Evolutionary conservation across 2,329 filamentous ascomycete species (phyloP), one percentile per base, ranked within the genome.

Genomic region (Aspergillus clavatus): DNA sequence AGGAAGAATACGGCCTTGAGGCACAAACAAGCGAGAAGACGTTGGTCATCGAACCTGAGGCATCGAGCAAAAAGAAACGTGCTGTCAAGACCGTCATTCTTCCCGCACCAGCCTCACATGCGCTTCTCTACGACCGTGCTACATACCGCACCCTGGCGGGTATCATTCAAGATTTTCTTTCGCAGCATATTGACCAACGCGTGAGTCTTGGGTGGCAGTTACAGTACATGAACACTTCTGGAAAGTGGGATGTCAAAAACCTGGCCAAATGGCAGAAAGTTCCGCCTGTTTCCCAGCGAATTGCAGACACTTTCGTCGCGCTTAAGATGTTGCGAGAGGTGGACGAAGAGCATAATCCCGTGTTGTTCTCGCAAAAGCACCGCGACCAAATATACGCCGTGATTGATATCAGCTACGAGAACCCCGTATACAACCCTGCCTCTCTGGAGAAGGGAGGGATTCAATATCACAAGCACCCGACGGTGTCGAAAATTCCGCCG

Each of bases 201-300:
- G 78, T 96, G 11, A 87, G 83, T 1, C 80, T 91, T 22, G 87
- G 85, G 35, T 97, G 91, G 90, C 91, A 97, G 67, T 75, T 97
- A 12, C 86, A 91, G 57, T 85, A 93, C 58, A 80, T 97, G 19
- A 88, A 86, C 2, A 88, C 86, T 1, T 87, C 89, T 55, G 90
- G 90, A 3, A 97, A 97, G 70, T 97, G 91, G 91, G 91, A 96
- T 61, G 89, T 97, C 55, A 97, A 97, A 71, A 97, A 97, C 60
- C 76, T 96, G 8, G 82, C 80, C 47, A 97, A 97, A 63, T 97
- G 91, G 91, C 80, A 87, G 65, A 82, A 81, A 14, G 86, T 94
- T 1, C 69, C 73, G 1, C 86, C 89, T 0, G 87, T 95, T 1
- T 94, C 87, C 0, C 76, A 79, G 1, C 82, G 84, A 3, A 93